A percentile compares a stretch with the other conserved stretches of the same genome.
phyloP scores from a whole-genome alignment of 116 monocot species.

The Cymodocea nodosa region DNA sequence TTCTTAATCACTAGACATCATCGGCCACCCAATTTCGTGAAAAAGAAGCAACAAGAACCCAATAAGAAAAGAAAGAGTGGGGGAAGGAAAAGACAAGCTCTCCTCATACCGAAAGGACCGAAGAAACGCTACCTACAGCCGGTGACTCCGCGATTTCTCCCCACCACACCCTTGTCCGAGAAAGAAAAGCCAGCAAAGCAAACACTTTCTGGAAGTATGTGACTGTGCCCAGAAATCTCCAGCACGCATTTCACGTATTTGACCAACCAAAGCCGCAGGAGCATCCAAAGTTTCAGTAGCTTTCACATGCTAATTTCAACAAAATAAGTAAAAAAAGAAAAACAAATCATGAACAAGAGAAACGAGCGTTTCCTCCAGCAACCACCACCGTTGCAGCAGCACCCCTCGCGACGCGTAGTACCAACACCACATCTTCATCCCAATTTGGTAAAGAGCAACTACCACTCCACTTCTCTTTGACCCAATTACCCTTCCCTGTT shows the following conservation, averaged over 20 bases:
- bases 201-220: neutral
- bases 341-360: too few species aligned
- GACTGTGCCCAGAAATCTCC: constrained; percentile 3
- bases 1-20: neutral
- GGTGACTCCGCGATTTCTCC: neutral
- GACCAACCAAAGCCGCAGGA: neutral
- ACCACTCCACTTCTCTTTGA: too few species aligned
- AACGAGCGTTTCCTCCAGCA: too few species aligned
- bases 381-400: too few species aligned
- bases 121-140: neutral
- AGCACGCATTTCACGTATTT: neutral
- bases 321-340: neutral
- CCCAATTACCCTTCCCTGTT: neutral
- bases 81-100: neutral
- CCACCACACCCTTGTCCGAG: neutral
- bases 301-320: neutral
- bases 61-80: neutral
- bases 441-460: too few species aligned
- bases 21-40: neutral
- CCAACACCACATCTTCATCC: too few species aligned
- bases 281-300: neutral
- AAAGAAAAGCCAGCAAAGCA: neutral
- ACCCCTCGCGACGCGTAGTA: too few species aligned
- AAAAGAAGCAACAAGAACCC: neutral
- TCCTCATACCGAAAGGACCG: neutral